Evolutionary conservation across 768 basidiomycete species (phyloP), one percentile per base, ranked within the genome.

Genomic region (Boletales sp.): DNA sequence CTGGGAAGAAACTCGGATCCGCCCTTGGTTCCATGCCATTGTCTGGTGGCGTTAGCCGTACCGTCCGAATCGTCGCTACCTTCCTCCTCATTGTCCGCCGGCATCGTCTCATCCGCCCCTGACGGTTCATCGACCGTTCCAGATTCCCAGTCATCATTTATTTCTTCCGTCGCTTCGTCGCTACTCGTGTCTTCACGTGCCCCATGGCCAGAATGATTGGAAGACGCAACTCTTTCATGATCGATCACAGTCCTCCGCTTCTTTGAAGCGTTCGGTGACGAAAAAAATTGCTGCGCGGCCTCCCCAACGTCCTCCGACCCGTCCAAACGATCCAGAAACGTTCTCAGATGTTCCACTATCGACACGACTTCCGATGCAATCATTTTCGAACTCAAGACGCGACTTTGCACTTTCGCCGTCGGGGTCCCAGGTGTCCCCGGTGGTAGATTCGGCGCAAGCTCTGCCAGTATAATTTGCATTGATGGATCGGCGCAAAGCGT

Each of bases 1-100:
- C 90, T 88, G 21, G 97, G 95, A 2, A 98, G 76, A 72, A 97
- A 99, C 1, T 82, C 77, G 48, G 85, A 77, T 57, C 75, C 59
- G 13, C 38, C 48, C 11, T 42, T 51, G 13, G 52, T 29, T 49
- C 63, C 61, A 40, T 64, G 59, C 15, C 58, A 40, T 15, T 37
- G 36, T 15, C 64, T 41, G 44, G 61, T 8, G 17, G 37, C 36
- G 41, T 36, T 15, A 14, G 35, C 39, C n/a, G 48, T 4, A 40
- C 50, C 27, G 45, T 45, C 57, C 15, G 57, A 55, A 29, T 58
- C 55, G 19, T 59, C 48, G 1, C 62, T 61, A 14, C 66, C 69
- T 19, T 64, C 63, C 17, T 60, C 68, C 35, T 55, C 54, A 21
- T 58, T 70, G 36, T 53, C 64, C 24, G 68, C 64, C 11, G 70